These are phyloP conservation scores for Fraxinus sp. DNA, from an alignment of 305 asterid species.

Conservation along the genomic window DNA sequence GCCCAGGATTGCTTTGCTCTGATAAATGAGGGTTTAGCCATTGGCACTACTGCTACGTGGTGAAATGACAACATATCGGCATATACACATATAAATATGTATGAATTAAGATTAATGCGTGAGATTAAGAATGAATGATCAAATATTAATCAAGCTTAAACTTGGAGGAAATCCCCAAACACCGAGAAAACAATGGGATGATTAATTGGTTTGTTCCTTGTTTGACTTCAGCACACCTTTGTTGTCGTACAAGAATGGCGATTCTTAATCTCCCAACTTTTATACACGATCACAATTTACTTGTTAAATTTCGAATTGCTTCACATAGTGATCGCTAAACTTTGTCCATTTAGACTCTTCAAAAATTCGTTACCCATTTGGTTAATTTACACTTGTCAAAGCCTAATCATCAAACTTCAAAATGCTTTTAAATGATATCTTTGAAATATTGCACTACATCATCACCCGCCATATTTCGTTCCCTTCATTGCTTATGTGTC, in stretches of 20 bases:
- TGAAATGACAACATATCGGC: conserved; percentile 8
- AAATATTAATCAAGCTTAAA: neutral
- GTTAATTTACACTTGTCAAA: too few relatives aligned
- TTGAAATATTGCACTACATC: neutral
- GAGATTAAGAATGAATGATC: neutral
- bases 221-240: neutral
- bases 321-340: too few relatives aligned
- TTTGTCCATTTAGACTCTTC: too few relatives aligned
- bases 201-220: neutral
- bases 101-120: neutral
- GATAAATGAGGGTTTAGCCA: conserved; percentile 64
- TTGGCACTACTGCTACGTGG: conserved; percentile 41
- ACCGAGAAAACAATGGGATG: neutral
- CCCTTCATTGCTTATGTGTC: too few relatives aligned
- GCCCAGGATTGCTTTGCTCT: conserved; percentile 59
- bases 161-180: neutral
- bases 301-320: too few relatives aligned
- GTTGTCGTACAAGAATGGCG: neutral
- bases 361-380: too few relatives aligned
- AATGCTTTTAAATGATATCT: neutral
- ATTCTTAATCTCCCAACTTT: too few relatives aligned
- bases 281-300: too few relatives aligned
- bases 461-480: neutral
- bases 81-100: neutral
- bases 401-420: neutral